A percentile compares a stretch with the other conserved stretches of the same genome.
These are phyloP conservation scores for Perilla frutescens DNA, from an alignment of 257 asterid species.

Conservation along the genomic window DNA sequence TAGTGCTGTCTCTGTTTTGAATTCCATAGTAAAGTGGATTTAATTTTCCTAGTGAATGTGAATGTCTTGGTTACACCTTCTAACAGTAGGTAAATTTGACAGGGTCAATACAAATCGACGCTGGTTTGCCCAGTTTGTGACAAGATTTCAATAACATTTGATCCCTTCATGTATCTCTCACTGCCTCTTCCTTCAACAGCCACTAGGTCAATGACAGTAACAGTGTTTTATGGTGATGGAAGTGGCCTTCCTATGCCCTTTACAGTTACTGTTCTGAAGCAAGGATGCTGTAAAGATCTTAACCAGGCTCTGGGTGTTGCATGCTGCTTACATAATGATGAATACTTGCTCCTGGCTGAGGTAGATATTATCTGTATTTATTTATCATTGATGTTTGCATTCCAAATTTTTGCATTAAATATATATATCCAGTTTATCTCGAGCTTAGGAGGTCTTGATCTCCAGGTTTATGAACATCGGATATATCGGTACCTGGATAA, in stretches of 20 bases:
- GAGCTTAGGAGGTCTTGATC: constrained; percentile 30
- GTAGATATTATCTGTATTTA: constrained; percentile 42
- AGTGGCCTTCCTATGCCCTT: constrained; percentile 93
- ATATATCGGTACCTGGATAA: constrained; percentile 77
- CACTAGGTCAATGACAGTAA: constrained; percentile 72
- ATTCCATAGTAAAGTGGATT: too few species aligned
- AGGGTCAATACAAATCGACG: constrained; percentile 97
- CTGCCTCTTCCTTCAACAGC: constrained; percentile 94
- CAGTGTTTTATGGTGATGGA: constrained; percentile 88
- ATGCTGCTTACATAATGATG: constrained; percentile 75
- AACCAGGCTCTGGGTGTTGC: constrained; percentile 63
- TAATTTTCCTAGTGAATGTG: not conserved
- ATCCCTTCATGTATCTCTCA: constrained; percentile 95
- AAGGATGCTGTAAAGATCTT: constrained; percentile 85
- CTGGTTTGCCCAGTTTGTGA: constrained; percentile 83
- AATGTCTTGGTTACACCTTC: constrained; percentile 18
- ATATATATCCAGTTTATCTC: constrained; percentile 29
- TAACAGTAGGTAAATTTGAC: constrained; percentile 38
- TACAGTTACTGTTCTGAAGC: constrained; percentile 76
- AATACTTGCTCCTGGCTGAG: constrained; percentile 89
- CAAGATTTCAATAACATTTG: constrained; percentile 89
- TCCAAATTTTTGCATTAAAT: constrained; percentile 11
- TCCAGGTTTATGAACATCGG: constrained; percentile 84
- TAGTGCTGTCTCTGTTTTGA: too few species aligned
- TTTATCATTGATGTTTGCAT: constrained; percentile 6